Evolutionary conservation across 352 stramenopile genomes (phyloP), one percentile per base, ranked within the genome.

Genomic region (Bremia lactucae): DNA sequence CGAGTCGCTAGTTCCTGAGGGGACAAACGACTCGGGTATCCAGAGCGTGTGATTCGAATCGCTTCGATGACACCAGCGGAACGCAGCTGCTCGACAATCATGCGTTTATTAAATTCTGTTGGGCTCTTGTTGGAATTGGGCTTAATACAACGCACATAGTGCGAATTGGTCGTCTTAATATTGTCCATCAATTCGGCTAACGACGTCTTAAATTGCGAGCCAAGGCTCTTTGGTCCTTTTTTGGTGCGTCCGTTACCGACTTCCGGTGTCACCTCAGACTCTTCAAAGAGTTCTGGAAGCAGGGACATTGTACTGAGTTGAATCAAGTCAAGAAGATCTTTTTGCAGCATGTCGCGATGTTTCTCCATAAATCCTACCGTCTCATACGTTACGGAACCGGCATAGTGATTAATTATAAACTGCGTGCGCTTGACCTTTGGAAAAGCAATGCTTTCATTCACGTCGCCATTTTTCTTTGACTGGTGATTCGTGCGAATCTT

Each of bases 381-480:
- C 49, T 94, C 80, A 59, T 98, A 98, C 9, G 79, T 93, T 33
- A 98, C 94, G 2, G 82, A 58, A 13, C 94, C 95, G 1, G 94
- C 94, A 60, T 97, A 98, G 66, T 98, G 94, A 34, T 94, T 90
- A 41, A 98, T 77, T 42, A 95, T 95, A 45, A 98, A 98, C 58
- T 95, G 77, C 15, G 81, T 93, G 8, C 78, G 78, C 63, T 91
- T 91, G 8, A 90, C 78, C 57, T 87, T 89, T 2, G 81, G 78
- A 46, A 93, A 93, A 39, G 82, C 73, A 39, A 93, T 91, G 50
- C 83, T 71, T 22, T 69, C 59, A 46, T 84, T 89, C 19, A 83
- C 49, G 0, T 79, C 63, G 13, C 62, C 59, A 7, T 54, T 49
- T n/a, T 73, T 65, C 52, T 82, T 83, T 45, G 73, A 84, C 33